Conservation (phyloP, 768 basidiomycete species). For the Boletellus ananas region DNA sequence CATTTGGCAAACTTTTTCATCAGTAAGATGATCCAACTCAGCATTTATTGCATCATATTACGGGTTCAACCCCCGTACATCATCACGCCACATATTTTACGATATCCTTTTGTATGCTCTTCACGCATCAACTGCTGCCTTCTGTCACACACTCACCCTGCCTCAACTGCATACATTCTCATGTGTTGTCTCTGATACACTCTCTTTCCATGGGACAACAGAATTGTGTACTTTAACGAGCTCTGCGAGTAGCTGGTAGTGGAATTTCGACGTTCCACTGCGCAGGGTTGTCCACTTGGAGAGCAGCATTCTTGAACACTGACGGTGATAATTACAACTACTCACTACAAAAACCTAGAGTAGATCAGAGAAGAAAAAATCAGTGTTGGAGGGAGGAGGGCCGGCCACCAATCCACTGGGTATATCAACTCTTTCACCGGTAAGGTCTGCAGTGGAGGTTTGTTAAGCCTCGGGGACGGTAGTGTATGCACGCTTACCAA, state of each 20-base stretch:
- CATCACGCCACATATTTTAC: slow-evolving; percentile 24
- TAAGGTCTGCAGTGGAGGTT: slow-evolving; percentile 57
- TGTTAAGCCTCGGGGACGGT: background rate
- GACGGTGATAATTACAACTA: slow-evolving; percentile 7
- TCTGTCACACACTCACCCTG: slow-evolving; percentile 32
- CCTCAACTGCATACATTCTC: slow-evolving; percentile 56
- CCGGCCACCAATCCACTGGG: slow-evolving; percentile 77
- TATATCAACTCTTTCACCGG: slow-evolving; percentile 87
- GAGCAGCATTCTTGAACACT: slow-evolving; percentile 2
- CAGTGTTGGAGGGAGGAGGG: slow-evolving; percentile 71
- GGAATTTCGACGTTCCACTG: slow-evolving; percentile 12
- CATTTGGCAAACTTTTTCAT: slow-evolving; percentile 1
- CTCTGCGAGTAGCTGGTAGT: slow-evolving; percentile 23
- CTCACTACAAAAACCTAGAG: slow-evolving; percentile 20
- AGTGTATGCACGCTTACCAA: slow-evolving; percentile 50
- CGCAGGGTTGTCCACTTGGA: background rate
- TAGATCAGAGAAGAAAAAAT: slow-evolving; percentile 83
- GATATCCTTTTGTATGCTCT: slow-evolving; percentile 19
- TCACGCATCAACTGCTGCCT: slow-evolving; percentile 27
- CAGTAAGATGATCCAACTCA: slow-evolving; percentile 27
- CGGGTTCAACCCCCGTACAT: slow-evolving; percentile 89
- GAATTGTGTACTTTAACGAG: slow-evolving; percentile 20
- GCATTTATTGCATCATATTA: slow-evolving; percentile 34
- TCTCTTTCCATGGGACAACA: slow-evolving; percentile 11
- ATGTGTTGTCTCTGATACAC: slow-evolving; percentile 9